phyloP scores from a whole-genome alignment of 352 stramenopile genomes.

The Pythium guiyangense region DNA sequence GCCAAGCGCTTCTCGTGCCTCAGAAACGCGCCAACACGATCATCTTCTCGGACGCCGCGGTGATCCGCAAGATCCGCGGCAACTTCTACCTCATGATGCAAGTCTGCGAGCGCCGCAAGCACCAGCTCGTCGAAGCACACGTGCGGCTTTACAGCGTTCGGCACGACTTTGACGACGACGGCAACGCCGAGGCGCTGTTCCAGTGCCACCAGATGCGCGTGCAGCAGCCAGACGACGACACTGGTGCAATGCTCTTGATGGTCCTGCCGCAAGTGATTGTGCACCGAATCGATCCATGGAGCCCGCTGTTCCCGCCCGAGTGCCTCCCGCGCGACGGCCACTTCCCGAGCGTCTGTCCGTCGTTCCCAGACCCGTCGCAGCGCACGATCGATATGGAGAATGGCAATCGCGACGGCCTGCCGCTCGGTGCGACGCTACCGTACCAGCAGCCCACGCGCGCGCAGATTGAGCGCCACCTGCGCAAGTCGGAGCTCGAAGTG shows the following conservation, averaged over 20 bases:
- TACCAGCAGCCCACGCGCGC: constrained; percentile 62
- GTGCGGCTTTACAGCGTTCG: constrained; percentile 81
- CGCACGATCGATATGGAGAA: constrained; percentile 80
- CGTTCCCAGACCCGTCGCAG: constrained; percentile 70
- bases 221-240: constrained; percentile 85
- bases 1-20: too few species aligned
- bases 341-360: constrained; percentile 46
- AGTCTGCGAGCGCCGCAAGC: constrained; percentile 85
- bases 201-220: constrained; percentile 85
- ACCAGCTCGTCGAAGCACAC: constrained; percentile 85
- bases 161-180: constrained; percentile 54
- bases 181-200: constrained; percentile 50
- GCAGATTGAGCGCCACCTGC: constrained; percentile 72
- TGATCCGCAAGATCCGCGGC: constrained; percentile 88
- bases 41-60: constrained; percentile 80
- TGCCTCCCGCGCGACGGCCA: constrained; percentile 45
- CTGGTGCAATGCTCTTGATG: constrained; percentile 76
- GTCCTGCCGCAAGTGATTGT: constrained; percentile 77
- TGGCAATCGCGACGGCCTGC: constrained; percentile 69
- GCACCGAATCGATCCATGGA: constrained; percentile 85
- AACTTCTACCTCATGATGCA: constrained; percentile 92
- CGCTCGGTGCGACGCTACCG: constrained; percentile 7
- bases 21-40: constrained; percentile 84
- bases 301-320: constrained; percentile 73
- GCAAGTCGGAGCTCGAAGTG: constrained; percentile 68